Evolutionary conservation across 768 basidiomycete genomes (phyloP).

Genomic region (Auricularia sp.): DNA sequence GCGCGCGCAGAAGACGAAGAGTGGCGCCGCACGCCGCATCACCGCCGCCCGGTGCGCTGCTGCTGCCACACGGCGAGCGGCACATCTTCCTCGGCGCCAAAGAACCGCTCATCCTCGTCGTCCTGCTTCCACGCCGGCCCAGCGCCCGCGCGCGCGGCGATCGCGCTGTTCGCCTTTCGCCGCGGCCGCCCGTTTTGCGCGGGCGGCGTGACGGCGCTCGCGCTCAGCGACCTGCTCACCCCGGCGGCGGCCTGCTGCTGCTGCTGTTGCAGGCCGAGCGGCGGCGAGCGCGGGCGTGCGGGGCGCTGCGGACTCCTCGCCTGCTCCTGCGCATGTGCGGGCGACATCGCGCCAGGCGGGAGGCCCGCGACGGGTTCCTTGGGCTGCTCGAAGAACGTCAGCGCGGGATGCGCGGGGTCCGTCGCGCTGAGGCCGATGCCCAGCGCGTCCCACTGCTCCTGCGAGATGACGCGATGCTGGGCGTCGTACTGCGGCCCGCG

Average conservation of each 20-base stretch:
- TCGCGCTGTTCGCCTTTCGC: slow-evolving; percentile 50
- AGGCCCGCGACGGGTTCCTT: slow-evolving; percentile 24
- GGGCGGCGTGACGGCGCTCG: slow-evolving; percentile 38
- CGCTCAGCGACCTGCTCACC: slow-evolving; percentile 61
- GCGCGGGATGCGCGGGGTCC: background rate
- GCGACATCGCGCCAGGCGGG: slow-evolving; percentile 56
- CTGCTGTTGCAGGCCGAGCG: slow-evolving; percentile 26
- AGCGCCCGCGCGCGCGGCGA: slow-evolving; percentile 25
- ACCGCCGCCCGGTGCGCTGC: slow-evolving; percentile 14
- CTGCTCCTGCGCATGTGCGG: slow-evolving; percentile 32
- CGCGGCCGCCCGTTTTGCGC: slow-evolving; percentile 44
- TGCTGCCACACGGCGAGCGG: slow-evolving; percentile 75
- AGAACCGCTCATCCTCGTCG: slow-evolving; percentile 28
- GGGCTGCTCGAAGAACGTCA: background rate
- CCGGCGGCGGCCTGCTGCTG: slow-evolving; percentile 27
- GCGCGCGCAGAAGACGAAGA: background rate
- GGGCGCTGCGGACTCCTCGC: slow-evolving; percentile 26
- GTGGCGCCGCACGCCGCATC: background rate
- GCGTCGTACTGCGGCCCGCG: slow-evolving; percentile 87
- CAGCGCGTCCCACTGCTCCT: slow-evolving; percentile 51
- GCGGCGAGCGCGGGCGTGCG: slow-evolving; percentile 41
- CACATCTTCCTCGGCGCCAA: slow-evolving; percentile 59
- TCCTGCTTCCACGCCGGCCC: background rate
- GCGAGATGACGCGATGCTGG: slow-evolving; percentile 88
- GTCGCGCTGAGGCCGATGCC: background rate